Evolutionary conservation across 2,329 filamentous ascomycete species (phyloP), one percentile per base, ranked within the genome.

Genomic region (Neofusicoccum cordaticola): DNA sequence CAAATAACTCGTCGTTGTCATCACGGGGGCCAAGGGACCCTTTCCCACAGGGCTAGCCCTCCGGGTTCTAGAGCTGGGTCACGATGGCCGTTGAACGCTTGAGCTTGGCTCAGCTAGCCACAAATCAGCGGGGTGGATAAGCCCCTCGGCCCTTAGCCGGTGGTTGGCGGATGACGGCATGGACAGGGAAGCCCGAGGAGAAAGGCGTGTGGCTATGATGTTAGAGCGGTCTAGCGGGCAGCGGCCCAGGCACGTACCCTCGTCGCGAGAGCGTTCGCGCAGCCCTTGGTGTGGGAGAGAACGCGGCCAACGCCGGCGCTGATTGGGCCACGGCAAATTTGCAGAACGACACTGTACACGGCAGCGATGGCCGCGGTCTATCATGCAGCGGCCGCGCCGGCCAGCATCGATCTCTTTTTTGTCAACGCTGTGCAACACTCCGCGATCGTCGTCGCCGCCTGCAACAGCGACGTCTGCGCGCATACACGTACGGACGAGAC

Each of bases 81-180:
- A 31, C 27, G 27, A 57, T 13, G 35, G 39, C 41, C 19, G 39
- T 47, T 47, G 52, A 47, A 47, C 7, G 41, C 31, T 37, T 47
- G 53, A 44, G 56, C 56, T 60, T 60, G 39, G 53, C 53, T 44
- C 56, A 60, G 56, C 56, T 37, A 60, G 56, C 56, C 56, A 60
- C 56, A 60, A 47, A 48, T 37, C 56, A 60, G 37, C 41, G 11
- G 15, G 27, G 41, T 7, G 4, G 53, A 58, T 58, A 44, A 58
- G 53, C 41, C 39, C 34, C 48, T 31, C 27, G 27, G 27, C 27
- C 27, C 42, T 4, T 44, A 9, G 50, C 9, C n/a, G 27, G 41
- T 13, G 41, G 41, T 19, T 15, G 8, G 41, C 27, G 27, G 56
- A 58, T 58, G 56, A 58, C 56, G 56, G 56, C 42, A 37, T 47